A percentile compares a stretch with the other conserved stretches of the same genome.
phyloP scores from a whole-genome alignment of 192 early-diverging fungal species.

The Coemansia sp. region DNA sequence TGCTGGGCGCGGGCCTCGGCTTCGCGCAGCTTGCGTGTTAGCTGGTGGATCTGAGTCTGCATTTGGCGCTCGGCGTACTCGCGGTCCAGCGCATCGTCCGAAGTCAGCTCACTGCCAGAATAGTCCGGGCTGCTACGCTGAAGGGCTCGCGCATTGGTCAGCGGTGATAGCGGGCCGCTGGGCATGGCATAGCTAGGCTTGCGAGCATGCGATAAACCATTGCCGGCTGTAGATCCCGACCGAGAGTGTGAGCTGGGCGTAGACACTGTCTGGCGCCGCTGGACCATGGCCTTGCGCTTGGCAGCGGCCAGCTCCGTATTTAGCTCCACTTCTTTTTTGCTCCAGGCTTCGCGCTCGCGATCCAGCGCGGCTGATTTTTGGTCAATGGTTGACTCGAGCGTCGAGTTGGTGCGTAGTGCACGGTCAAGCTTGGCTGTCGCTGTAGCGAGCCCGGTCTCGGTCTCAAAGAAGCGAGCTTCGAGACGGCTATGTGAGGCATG shows the following conservation, averaged over 20 bases:
- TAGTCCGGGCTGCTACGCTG: neutral
- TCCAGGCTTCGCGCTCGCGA: conserved; percentile 50
- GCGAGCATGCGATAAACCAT: conserved; percentile 11
- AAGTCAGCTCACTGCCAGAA: neutral
- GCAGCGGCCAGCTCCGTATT: conserved; percentile 41
- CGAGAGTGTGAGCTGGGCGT: conserved; percentile 18
- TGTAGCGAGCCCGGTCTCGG: conserved; percentile 33
- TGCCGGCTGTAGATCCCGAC: conserved; percentile 17
- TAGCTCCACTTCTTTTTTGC: conserved; percentile 40
- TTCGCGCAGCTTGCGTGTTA: conserved; percentile 39
- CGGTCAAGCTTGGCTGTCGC: conserved; percentile 31
- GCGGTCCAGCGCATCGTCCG: neutral
- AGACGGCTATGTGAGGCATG: conserved; percentile 49
- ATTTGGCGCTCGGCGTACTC: conserved; percentile 2
- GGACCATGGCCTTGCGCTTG: conserved; percentile 40
- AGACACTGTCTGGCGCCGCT: conserved; percentile 56
- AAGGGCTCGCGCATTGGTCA: conserved; percentile 10
- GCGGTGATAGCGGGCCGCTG: conserved; percentile 16
- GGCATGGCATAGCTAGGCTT: conserved; percentile 39
- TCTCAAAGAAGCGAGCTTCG: conserved; percentile 44
- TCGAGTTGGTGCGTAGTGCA: conserved; percentile 28
- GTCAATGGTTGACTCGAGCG: conserved; percentile 25
- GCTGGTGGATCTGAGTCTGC: conserved; percentile 36
- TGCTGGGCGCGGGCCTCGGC: conserved; percentile 41
- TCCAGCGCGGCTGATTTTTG: conserved; percentile 30